phyloP scores from a whole-genome alignment of 2,329 filamentous ascomycete species.

The Sporothrix pallida region DNA sequence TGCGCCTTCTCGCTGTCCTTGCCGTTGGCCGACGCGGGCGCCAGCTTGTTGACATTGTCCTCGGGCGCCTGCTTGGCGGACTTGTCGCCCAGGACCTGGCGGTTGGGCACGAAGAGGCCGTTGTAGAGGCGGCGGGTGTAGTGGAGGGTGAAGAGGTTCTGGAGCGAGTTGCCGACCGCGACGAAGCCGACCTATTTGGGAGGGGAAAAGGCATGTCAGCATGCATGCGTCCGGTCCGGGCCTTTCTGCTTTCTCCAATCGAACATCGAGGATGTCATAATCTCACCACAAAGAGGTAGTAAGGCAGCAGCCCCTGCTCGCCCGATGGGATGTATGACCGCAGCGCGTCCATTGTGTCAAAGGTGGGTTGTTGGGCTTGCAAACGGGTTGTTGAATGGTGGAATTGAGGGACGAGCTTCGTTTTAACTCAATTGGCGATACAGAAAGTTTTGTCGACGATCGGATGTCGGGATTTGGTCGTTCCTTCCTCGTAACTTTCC shows the following conservation, averaged over 20 bases:
- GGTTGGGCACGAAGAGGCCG: conserved; percentile 63
- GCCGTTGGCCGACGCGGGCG: conserved; percentile 52
- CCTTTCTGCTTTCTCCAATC: too few relatives aligned
- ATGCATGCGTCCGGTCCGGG: too few relatives aligned
- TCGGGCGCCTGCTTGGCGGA: conserved; percentile 51
- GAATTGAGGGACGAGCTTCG: not conserved
- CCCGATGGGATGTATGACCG: conserved; percentile 53
- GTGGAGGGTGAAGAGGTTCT: conserved; percentile 79
- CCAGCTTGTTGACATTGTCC: conserved; percentile 59
- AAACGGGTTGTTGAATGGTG: not conserved
- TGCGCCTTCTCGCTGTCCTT: conserved; percentile 53
- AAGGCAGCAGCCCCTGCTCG: conserved; percentile 61
- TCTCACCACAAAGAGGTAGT: conserved; percentile 63
- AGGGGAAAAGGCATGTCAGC: not conserved
- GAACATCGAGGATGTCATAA: too few relatives aligned
- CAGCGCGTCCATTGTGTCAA: conserved; percentile 52
- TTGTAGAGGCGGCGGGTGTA: conserved; percentile 90
- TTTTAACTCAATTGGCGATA: not conserved
- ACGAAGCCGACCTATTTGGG: conserved; percentile 73
- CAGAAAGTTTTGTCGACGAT: not conserved
- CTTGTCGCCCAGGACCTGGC: conserved; percentile 47
- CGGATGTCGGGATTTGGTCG: too few relatives aligned
- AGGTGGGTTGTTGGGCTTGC: not conserved
- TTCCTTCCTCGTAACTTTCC: too few relatives aligned
- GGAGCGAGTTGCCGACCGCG: conserved; percentile 82